Percentiles rank a stretch among this genome's conserved stretches.
Evolutionary conservation across 305 asterid species (phyloP).

Genomic region (Solanum hybrid): DNA sequence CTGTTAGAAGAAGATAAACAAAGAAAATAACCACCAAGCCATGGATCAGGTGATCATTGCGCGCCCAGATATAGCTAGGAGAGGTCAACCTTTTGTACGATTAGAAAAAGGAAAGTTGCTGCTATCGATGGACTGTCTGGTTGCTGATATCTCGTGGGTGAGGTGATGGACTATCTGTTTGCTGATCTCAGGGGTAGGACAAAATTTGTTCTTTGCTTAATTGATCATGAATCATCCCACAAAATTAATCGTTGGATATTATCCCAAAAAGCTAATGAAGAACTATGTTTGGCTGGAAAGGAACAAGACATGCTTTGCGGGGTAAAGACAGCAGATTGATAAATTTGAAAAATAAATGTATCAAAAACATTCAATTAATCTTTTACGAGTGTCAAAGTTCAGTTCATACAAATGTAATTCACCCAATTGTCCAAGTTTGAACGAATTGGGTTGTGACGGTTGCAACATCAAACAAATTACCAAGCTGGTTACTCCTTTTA

Average conservation of each 20-base stretch:
- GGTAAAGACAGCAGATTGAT: neutral
- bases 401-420: neutral
- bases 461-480: neutral
- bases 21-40: conserved; percentile 15
- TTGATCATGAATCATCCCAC: neutral
- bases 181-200: neutral
- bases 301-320: neutral
- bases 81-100: neutral
- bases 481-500: neutral
- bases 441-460: neutral
- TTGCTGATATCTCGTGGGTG: neutral
- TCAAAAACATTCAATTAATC: neutral
- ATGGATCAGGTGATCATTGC: neutral
- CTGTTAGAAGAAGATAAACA: conserved; percentile 81
- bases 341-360: neutral
- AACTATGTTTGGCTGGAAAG: neutral
- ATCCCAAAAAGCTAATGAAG: neutral
- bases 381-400: neutral
- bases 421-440: neutral
- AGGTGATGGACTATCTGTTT: neutral
- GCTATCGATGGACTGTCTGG: neutral
- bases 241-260: too few species aligned
- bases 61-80: neutral
- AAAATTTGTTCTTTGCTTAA: neutral
- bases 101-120: neutral